Base-by-base conservation (phyloP, 768 basidiomycete genomes). In the Phallus indusiatus region DNA sequence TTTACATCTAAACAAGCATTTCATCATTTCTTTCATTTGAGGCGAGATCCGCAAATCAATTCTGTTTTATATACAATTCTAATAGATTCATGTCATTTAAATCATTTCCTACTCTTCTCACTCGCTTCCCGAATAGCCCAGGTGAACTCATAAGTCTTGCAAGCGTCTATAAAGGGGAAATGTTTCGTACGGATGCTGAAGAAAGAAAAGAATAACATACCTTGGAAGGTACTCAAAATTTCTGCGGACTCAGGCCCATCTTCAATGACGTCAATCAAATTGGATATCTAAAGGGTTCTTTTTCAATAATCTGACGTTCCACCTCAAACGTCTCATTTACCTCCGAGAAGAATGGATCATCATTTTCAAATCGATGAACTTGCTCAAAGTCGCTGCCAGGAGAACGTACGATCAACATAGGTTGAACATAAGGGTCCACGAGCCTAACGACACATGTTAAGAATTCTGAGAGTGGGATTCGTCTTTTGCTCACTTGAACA, bases 291-390 rank as follows among this genome's bases (percentile, higher is more conserved):
- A 37, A 5, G 28, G 14, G 49, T n/a, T 53, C 50, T 46, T 33
- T 53, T 46, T 33, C 14, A n/a, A 20, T 46, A 34, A 4, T 3
- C 12, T n/a, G 11, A 59, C 17, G 18, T 36, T 18, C 22, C 22
- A 35, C 17, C 37, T 21, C 1, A 33, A 22, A 17, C 21, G 46
- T 47, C 28, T 20, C 42, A 47, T 34, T 28, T n/a, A 82, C 79
- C 72, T 95, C 94, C 21, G 92, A 93, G 81, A 94, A 94, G 81
- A 92, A 94, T 5, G 91, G 90, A 67, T 94, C 91, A 66, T 94
- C 91, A 54, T 89, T 84, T 17, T 80, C 80, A 76, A 92, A 93
- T 47, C 75, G 76, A 66, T 82, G 74, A 33, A 75, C 77, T 65
- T 88, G 84, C 64, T 90, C 88, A 55, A 78, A 73, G 67, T 92